Conservation (phyloP, 2,329 filamentous ascomycete species). For the Didymella sp. region DNA sequence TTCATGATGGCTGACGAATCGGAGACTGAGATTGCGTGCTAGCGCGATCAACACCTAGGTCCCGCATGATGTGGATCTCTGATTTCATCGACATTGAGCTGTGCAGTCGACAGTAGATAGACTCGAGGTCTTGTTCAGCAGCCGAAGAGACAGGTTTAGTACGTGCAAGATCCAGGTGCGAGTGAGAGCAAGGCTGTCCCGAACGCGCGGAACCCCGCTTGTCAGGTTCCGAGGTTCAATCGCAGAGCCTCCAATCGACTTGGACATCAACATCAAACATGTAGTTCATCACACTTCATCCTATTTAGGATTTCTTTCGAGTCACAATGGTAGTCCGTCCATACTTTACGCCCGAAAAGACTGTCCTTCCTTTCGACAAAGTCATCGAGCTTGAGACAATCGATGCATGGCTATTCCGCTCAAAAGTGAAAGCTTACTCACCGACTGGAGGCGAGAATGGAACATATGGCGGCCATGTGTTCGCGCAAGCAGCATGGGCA, state of each 20-base stretch:
- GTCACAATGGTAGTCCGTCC: constrained; percentile 35
- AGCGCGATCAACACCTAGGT: constrained; percentile 3
- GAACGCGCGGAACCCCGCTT: constrained; percentile 13
- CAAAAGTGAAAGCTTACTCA: constrained; percentile 52
- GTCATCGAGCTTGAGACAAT: constrained; percentile 53
- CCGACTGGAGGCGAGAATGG: constrained; percentile 51
- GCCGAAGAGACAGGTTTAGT: too few species aligned
- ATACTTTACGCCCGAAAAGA: constrained; percentile 34
- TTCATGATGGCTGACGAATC: constrained; percentile 15
- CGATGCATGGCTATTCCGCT: constrained; percentile 51
- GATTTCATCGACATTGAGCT: neutral
- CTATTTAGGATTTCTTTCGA: too few species aligned
- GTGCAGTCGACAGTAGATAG: too few species aligned
- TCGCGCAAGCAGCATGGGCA: constrained; percentile 64
- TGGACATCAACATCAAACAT: neutral
- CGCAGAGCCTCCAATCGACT: constrained; percentile 11
- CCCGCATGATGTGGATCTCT: neutral
- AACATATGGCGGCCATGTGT: constrained; percentile 64
- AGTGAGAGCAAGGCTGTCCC: constrained; percentile 3
- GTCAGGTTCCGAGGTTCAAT: constrained; percentile 15
- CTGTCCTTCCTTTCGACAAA: constrained; percentile 50
- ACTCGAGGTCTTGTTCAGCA: too few species aligned
- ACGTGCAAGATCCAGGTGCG: neutral
- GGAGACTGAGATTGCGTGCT: constrained; percentile 15
- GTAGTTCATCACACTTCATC: neutral